phyloP scores from a whole-genome alignment of 2,329 filamentous ascomycete species.

The Bertia moriformis region DNA sequence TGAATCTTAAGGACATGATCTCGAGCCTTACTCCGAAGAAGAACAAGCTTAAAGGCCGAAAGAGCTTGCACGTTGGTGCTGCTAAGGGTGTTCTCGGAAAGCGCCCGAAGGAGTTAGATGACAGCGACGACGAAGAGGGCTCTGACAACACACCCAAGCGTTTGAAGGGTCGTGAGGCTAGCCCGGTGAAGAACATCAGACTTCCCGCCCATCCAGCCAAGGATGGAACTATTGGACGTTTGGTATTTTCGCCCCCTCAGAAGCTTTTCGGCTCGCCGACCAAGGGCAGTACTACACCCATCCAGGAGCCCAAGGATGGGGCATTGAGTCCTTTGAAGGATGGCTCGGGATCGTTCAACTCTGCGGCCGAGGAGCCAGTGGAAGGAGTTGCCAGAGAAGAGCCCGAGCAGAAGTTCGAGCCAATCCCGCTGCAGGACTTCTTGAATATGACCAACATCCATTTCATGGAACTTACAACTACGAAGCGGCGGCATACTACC shows the following conservation, averaged over 20 bases:
- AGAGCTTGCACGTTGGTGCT: slow-evolving; percentile 37
- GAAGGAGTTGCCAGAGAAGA: slow-evolving; percentile 11
- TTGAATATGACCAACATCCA: slow-evolving; percentile 59
- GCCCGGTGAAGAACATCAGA: slow-evolving; percentile 35
- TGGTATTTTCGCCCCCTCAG: slow-evolving; percentile 18
- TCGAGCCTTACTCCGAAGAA: slow-evolving; percentile 40
- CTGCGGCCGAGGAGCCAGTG: slow-evolving; percentile 9
- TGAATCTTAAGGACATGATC: slow-evolving; percentile 38
- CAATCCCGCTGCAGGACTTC: slow-evolving; percentile 56
- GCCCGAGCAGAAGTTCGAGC: slow-evolving; percentile 14
- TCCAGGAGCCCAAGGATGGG: slow-evolving; percentile 26
- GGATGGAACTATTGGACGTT: slow-evolving; percentile 24
- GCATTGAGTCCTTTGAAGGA: slow-evolving; percentile 14
- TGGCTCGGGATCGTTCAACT: slow-evolving; percentile 15
- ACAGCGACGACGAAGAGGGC: slow-evolving; percentile 30
- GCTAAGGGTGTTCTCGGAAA: slow-evolving; percentile 38
- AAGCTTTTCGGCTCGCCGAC: slow-evolving; percentile 20
- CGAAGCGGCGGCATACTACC: slow-evolving; percentile 54
- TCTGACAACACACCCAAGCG: slow-evolving; percentile 25
- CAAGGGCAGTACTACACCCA: slow-evolving; percentile 17
- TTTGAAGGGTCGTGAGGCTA: slow-evolving; percentile 29
- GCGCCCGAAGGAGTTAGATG: slow-evolving; percentile 33
- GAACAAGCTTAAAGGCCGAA: slow-evolving; percentile 28
- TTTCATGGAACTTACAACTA: slow-evolving; percentile 63
- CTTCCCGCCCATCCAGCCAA: slow-evolving; percentile 32